These are phyloP conservation scores for Metschnikowia continentalis DNA, from an alignment of 805 yeast genomes.

Conservation along the genomic window DNA sequence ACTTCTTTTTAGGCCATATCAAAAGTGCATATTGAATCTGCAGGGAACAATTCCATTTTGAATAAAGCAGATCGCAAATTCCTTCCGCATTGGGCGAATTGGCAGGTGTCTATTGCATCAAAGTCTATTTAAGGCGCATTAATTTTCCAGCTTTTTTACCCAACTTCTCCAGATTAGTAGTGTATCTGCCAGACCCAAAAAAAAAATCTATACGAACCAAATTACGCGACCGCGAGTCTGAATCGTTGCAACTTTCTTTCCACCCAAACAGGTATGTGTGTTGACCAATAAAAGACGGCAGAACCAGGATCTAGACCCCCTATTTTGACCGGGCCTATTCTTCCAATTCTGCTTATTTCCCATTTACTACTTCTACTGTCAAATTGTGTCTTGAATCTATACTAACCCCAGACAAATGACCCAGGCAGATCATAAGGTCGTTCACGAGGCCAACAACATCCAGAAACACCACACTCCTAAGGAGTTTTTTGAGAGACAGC, in stretches of 20 bases:
- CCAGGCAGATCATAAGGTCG: slow-evolving; percentile 40
- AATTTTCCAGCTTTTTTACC: slow-evolving; percentile 2
- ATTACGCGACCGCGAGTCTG: slow-evolving; percentile 1
- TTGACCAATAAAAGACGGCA: background rate
- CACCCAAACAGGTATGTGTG: slow-evolving; percentile 3
- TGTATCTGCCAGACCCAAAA: slow-evolving; percentile 11
- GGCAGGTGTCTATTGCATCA: background rate
- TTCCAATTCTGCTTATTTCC: background rate
- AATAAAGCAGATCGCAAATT: too few species aligned
- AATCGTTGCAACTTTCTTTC: slow-evolving; percentile 3
- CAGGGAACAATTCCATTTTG: too few species aligned
- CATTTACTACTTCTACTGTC: too few species aligned
- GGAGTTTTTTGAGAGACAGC: slow-evolving; percentile 55
- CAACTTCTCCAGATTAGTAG: slow-evolving; percentile 11
- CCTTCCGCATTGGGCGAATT: too few species aligned
- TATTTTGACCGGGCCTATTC: background rate
- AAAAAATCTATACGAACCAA: slow-evolving; percentile 4
- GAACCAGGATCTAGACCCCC: too few species aligned
- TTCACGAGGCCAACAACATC: slow-evolving; percentile 58
- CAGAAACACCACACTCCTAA: slow-evolving; percentile 48
- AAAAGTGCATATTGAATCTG: too few species aligned
- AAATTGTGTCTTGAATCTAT: background rate
- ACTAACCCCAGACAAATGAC: slow-evolving; percentile 23
- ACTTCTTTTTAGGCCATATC: too few species aligned
- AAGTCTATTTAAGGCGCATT: background rate